These are phyloP conservation scores for Phaeodactylum tricornutum DNA, from an alignment of 108 stramenopile species.

Conservation along the genomic window DNA sequence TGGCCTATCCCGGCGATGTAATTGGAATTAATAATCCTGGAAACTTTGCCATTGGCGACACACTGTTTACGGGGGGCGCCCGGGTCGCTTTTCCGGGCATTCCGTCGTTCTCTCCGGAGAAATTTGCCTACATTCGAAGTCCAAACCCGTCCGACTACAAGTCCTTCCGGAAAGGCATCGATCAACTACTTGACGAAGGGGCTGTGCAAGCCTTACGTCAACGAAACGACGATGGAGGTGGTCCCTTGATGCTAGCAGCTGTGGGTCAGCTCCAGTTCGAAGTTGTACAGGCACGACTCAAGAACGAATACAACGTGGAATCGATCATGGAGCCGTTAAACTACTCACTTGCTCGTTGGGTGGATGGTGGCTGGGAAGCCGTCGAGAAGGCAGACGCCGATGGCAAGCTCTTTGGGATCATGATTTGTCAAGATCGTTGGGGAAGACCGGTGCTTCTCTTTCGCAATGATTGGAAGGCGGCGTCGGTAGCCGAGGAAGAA, in stretches of 20 bases:
- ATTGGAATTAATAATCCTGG: constrained; percentile 97
- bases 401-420: constrained; percentile 87
- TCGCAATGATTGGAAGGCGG: constrained; percentile 93
- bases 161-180: constrained; percentile 85
- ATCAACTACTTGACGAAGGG: constrained; percentile 89
- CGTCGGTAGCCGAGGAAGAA: constrained; percentile 68
- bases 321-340: constrained; percentile 76
- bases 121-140: constrained; percentile 84
- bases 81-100: constrained; percentile 86
- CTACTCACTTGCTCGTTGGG: constrained; percentile 91
- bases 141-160: constrained; percentile 90
- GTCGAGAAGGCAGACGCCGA: constrained; percentile 86
- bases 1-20: constrained; percentile 93
- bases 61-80: constrained; percentile 63
- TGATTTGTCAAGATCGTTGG: constrained; percentile 88
- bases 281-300: constrained; percentile 84
- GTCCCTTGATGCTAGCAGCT: constrained; percentile 86
- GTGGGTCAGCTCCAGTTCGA: constrained; percentile 95
- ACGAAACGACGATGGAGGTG: constrained; percentile 89
- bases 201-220: constrained; percentile 90
- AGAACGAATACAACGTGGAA: constrained; percentile 87
- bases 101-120: constrained; percentile 90
- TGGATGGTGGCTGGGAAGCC: constrained; percentile 86
- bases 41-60: constrained; percentile 82
- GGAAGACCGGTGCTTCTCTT: constrained; percentile 87